Evolutionary conservation across 805 yeast genomes (phyloP).

Genomic region (Saccharomycopsis guyanensis): DNA sequence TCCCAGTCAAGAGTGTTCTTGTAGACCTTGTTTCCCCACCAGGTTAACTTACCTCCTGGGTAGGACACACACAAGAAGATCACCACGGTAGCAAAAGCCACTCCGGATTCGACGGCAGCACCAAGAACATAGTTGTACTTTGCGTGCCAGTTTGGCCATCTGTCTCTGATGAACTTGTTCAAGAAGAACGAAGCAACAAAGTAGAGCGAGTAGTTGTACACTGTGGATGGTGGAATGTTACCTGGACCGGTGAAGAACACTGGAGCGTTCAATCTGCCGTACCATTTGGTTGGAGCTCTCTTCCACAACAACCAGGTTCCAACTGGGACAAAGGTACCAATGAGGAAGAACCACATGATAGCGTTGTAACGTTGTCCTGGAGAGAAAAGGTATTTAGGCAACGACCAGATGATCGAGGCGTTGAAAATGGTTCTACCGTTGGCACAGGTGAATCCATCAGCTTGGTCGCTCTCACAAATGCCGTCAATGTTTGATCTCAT

Average conservation of each 20-base stretch:
- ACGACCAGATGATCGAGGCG: slow-evolving; percentile 47
- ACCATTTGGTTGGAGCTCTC: slow-evolving; percentile 27
- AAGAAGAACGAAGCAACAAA: slow-evolving; percentile 38
- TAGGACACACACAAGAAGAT: slow-evolving; percentile 47
- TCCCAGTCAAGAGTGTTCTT: slow-evolving; percentile 32
- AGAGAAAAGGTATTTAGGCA: slow-evolving; percentile 45
- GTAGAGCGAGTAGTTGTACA: slow-evolving; percentile 56
- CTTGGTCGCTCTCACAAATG: slow-evolving; percentile 34
- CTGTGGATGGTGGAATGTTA: slow-evolving; percentile 67
- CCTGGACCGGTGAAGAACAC: slow-evolving; percentile 57
- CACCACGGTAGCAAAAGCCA: slow-evolving; percentile 49
- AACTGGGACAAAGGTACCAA: slow-evolving; percentile 38
- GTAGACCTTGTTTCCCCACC: slow-evolving; percentile 59
- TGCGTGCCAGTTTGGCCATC: slow-evolving; percentile 49
- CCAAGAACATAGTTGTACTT: slow-evolving; percentile 54
- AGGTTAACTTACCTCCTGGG: slow-evolving; percentile 32
- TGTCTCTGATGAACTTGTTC: slow-evolving; percentile 37
- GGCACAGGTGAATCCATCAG: slow-evolving; percentile 38
- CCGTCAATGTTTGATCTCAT: slow-evolving; percentile 32
- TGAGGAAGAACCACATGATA: slow-evolving; percentile 46
- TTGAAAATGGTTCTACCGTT: slow-evolving; percentile 37
- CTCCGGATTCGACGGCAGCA: slow-evolving; percentile 58
- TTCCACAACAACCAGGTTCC: slow-evolving; percentile 29
- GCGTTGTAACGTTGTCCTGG: slow-evolving; percentile 46
- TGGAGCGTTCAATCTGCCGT: slow-evolving; percentile 46